Evolutionary conservation across 345 rosid genomes (phyloP), one percentile per base, ranked within the genome.

Genomic region (Bruguiera sexangula): DNA sequence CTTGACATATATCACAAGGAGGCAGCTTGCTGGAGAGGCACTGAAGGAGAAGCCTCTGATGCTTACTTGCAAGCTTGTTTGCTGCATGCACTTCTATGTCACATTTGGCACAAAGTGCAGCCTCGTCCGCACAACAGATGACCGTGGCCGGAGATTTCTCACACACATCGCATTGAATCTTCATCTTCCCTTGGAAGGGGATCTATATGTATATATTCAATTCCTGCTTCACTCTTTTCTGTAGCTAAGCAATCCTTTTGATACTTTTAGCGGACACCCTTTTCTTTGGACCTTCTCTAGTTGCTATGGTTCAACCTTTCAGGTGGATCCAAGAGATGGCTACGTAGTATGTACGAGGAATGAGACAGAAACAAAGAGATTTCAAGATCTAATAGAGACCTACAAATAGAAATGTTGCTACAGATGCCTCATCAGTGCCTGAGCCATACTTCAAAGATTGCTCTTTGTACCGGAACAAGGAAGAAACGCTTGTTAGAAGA

Each of bases 91-190:
- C 89, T 79, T 91, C 96, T 8, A 91, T 48, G 71, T 94, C 97
- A 21, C 98, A 94, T 73, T 78, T 81, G 7, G 87, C 78, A 20
- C 98, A 94, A 24, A 94, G 82, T 22, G 98, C 98, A 0, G 97
- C 98, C 78, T 94, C 98, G 24, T 94, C 98, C 13, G 97, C 98
- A 26, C 98, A 94, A 65, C 98, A 94, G 22, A 94, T 94, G 76
- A 94, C 85, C 3, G 95, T 88, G 4, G 98, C 98, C 3, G 91
- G 93, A 71, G 97, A 95, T 75, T 68, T 91, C 85, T 94, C 98
- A 79, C 98, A 94, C 20, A 89, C 97, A 80, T 94, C 98, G 81
- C 98, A 94, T 83, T 94, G 98, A 67, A 94, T 88, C 85, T 89
- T 94, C 98, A 94, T 94, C 76, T 70, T 73, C 69, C 60, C 29